Evolutionary conservation across 1,284 basidiomycete species (phyloP).

Genomic region (Leccinum angustisporum): DNA sequence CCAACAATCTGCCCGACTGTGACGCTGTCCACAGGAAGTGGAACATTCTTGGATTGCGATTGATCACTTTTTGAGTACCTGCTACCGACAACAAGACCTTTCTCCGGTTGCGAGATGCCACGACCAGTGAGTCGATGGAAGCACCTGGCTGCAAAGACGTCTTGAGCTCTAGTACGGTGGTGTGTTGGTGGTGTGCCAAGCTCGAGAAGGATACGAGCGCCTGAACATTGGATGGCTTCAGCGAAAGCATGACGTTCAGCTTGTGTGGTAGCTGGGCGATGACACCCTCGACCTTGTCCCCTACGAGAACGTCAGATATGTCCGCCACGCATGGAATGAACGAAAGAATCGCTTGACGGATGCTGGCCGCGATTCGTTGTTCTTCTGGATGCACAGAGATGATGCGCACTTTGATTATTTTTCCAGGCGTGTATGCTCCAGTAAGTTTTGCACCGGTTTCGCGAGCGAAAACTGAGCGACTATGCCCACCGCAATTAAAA

Average conservation of each 20-base stretch:
- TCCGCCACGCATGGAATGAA: constrained; percentile 54
- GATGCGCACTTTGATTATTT: constrained; percentile 86
- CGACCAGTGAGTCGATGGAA: constrained; percentile 74
- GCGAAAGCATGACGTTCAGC: constrained; percentile 75
- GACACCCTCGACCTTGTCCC: constrained; percentile 68
- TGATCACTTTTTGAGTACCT: constrained; percentile 59
- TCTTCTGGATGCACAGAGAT: constrained; percentile 67
- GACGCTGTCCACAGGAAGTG: constrained; percentile 67
- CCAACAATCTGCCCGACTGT: constrained; percentile 70
- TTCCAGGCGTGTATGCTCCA: constrained; percentile 76
- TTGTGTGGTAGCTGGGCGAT: constrained; percentile 83
- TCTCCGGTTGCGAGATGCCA: constrained; percentile 91
- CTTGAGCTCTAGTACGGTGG: constrained; percentile 71
- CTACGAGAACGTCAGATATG: constrained; percentile 74
- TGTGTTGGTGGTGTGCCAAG: constrained; percentile 78
- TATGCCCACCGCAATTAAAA: background rate
- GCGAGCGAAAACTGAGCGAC: constrained; percentile 17
- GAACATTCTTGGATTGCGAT: constrained; percentile 46
- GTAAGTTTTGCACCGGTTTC: constrained; percentile 51
- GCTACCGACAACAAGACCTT: constrained; percentile 85
- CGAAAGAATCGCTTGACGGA: constrained; percentile 75
- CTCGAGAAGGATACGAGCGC: constrained; percentile 87
- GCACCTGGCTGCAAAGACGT: constrained; percentile 70
- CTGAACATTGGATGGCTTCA: constrained; percentile 71
- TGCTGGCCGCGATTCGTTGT: constrained; percentile 78